These are phyloP conservation scores for Chaetomium olivaceum DNA, from an alignment of 2,329 filamentous ascomycete genomes.

Conservation along the genomic window DNA sequence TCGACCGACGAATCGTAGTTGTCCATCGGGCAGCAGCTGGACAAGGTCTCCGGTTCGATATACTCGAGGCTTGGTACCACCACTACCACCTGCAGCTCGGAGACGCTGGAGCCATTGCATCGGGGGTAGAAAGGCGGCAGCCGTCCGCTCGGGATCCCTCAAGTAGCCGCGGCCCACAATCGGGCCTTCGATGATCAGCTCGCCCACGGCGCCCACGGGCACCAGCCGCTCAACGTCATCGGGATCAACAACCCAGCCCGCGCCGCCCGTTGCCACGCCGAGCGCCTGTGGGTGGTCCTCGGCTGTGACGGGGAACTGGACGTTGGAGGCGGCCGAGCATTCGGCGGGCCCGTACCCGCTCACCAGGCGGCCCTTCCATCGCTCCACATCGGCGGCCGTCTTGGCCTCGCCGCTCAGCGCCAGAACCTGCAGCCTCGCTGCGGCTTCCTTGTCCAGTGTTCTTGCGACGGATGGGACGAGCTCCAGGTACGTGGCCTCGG, in stretches of 20 bases:
- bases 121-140: constrained; percentile 1
- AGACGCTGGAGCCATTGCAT: constrained; percentile 3
- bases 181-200: constrained; percentile 3
- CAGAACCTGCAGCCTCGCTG: not conserved
- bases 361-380: constrained; percentile 3
- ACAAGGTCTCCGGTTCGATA: constrained; percentile 2
- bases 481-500: constrained; percentile 1
- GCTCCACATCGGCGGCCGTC: not conserved
- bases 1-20: constrained; percentile 2
- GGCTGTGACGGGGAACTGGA: constrained; percentile 1
- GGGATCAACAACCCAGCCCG: not conserved
- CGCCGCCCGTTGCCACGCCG: not conserved
- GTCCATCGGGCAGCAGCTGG: not conserved
- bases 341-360: constrained; percentile 1
- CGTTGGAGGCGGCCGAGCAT: not conserved
- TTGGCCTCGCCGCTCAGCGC: constrained; percentile 1
- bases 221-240: constrained; percentile 3
- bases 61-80: constrained; percentile 1
- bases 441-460: constrained; percentile 1
- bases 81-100: constrained; percentile 3
- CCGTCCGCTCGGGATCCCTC: constrained; percentile 1
- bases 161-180: constrained; percentile 3
- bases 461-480: constrained; percentile 1
- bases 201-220: constrained; percentile 1
- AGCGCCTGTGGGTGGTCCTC: constrained; percentile 4